Evolutionary conservation across 129 eudicot species (phyloP).

Genomic region (Chrysanthemum lavandulifolium): DNA sequence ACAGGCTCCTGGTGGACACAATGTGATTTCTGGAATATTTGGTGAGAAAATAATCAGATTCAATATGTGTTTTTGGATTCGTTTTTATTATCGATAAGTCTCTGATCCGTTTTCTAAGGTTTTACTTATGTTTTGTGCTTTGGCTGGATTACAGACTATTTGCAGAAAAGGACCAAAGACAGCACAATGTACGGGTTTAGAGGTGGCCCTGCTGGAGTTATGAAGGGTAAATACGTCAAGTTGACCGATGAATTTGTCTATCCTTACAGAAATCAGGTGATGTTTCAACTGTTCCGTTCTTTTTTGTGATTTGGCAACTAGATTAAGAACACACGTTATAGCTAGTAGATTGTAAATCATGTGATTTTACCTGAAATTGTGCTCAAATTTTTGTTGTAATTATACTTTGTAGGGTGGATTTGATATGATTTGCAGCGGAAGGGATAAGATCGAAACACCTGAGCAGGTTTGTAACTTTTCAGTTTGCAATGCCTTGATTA

Average conservation of each 20-base stretch:
- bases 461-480: constrained; percentile 57
- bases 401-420: constrained; percentile 76
- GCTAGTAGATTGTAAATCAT: constrained; percentile 2
- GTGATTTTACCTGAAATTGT: constrained; percentile 2
- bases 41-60: constrained; percentile 41
- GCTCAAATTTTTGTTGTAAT: too few relatives aligned
- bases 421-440: constrained; percentile 96
- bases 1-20: constrained; percentile 99
- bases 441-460: constrained; percentile 97
- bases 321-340: background rate
- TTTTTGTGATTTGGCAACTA: background rate
- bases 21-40: constrained; percentile 85
- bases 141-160: constrained; percentile 55
- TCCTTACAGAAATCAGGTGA: constrained; percentile 95
- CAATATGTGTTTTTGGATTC: background rate
- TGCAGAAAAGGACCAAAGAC: constrained; percentile 68
- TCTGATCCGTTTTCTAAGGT: background rate
- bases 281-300: background rate
- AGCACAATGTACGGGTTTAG: constrained; percentile 80
- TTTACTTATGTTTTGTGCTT: background rate
- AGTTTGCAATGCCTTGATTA: background rate
- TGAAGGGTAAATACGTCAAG: constrained; percentile 77
- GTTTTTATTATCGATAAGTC: background rate
- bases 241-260: constrained; percentile 70
- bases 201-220: constrained; percentile 96